A percentile compares a stretch with the other conserved stretches of the same genome.
These are phyloP conservation scores for Didymosphaeria variabile DNA, from an alignment of 2,329 filamentous ascomycete genomes.

Conservation along the genomic window DNA sequence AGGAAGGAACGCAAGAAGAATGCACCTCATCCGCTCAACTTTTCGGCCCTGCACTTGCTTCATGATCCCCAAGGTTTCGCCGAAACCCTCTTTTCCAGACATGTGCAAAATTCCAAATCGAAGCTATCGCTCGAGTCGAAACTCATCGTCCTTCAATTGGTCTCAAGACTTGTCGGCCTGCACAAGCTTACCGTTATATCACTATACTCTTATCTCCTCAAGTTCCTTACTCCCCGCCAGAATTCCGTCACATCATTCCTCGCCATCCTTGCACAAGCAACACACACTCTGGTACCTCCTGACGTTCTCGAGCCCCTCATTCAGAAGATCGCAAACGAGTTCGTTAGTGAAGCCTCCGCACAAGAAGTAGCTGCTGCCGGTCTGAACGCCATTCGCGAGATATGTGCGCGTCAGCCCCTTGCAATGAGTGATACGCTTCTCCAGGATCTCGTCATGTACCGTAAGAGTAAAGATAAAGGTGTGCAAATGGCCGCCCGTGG, in stretches of 20 bases:
- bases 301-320: constrained; percentile 91
- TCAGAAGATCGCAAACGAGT: constrained; percentile 97
- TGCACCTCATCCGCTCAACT: constrained; percentile 88
- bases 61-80: constrained; percentile 95
- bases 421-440: constrained; percentile 96
- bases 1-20: constrained; percentile 84
- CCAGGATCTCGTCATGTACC: constrained; percentile 93
- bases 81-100: constrained; percentile 87
- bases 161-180: constrained; percentile 88
- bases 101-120: constrained; percentile 85
- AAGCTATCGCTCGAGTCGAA: constrained; percentile 89
- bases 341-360: constrained; percentile 93
- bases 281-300: constrained; percentile 89
- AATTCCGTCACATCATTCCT: constrained; percentile 92
- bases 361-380: constrained; percentile 91
- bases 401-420: constrained; percentile 91
- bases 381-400: constrained; percentile 92
- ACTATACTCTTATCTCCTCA: constrained; percentile 96
- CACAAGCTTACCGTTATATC: constrained; percentile 91
- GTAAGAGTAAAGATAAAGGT: constrained; percentile 97
- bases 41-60: constrained; percentile 91
- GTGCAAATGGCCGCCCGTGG: constrained; percentile 99
- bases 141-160: constrained; percentile 86
- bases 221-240: constrained; percentile 85
- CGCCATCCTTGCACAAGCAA: constrained; percentile 89